Percentiles rank a stretch among this genome's conserved stretches.
Conservation (phyloP, 1,284 basidiomycete species). For the Mycocalia duriaeana region DNA sequence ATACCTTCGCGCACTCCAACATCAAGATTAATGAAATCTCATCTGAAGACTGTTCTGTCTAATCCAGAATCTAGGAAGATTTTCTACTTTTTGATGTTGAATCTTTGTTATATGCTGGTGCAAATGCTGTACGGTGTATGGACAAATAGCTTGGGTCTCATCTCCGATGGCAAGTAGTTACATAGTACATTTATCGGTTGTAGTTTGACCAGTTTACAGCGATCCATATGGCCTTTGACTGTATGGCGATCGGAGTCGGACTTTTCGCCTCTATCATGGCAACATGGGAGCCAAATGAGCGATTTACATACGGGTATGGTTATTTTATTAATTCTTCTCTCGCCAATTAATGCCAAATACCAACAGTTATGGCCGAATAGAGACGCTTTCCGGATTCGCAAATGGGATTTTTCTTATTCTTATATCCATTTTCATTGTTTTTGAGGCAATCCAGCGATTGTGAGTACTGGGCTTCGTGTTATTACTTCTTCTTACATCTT, state of each 20-base stretch:
- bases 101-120: conserved; percentile 93
- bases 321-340: conserved; percentile 2
- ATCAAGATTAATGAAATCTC: conserved; percentile 59
- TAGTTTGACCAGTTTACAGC: conserved; percentile 43
- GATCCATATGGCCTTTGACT: conserved; percentile 99
- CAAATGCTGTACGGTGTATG: conserved; percentile 96
- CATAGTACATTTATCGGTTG: background rate
- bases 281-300: conserved; percentile 91
- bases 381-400: conserved; percentile 96
- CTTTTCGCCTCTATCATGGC: conserved; percentile 97
- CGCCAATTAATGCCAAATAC: conserved; percentile 1
- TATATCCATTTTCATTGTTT: conserved; percentile 97
- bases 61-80: conserved; percentile 93
- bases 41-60: conserved; percentile 84
- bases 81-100: conserved; percentile 94
- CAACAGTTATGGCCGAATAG: conserved; percentile 89
- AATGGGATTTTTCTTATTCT: conserved; percentile 96
- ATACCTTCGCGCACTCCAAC: conserved; percentile 49
- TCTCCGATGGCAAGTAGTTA: conserved; percentile 80
- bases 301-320: conserved; percentile 89
- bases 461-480: conserved; percentile 34
- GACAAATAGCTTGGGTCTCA: conserved; percentile 95
- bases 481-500: conserved; percentile 5
- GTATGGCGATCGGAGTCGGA: conserved; percentile 94
- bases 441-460: conserved; percentile 95